Evolutionary conservation across 2,329 filamentous ascomycete genomes (phyloP).

Genomic region (Domatiomyces catenatus): DNA sequence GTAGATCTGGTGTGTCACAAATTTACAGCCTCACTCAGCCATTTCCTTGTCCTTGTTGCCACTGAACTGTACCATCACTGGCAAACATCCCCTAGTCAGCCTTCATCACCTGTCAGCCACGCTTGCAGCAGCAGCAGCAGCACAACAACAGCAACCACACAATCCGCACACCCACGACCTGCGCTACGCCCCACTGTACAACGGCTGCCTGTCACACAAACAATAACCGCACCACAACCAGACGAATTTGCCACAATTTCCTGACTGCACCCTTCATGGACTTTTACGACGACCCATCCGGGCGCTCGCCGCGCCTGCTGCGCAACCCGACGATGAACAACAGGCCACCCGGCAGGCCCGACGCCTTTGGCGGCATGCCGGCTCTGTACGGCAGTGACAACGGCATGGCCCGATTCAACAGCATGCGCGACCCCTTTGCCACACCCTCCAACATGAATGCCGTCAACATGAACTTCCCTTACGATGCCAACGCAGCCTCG

Average conservation of each 20-base stretch:
- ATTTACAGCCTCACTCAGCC: neutral
- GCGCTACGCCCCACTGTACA: too few relatives aligned
- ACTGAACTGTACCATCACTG: too few relatives aligned
- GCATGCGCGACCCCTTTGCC: constrained; percentile 34
- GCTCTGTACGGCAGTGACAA: constrained; percentile 57
- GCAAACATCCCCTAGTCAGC: too few relatives aligned
- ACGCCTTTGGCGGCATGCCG: constrained; percentile 53
- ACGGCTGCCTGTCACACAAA: neutral
- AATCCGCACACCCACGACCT: too few relatives aligned
- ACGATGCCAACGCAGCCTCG: constrained; percentile 55
- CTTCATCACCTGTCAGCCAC: too few relatives aligned
- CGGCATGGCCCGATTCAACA: constrained; percentile 38
- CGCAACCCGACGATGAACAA: constrained; percentile 48
- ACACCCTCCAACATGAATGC: constrained; percentile 34
- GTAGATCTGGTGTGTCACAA: neutral
- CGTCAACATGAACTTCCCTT: constrained; percentile 42
- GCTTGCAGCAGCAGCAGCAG: too few relatives aligned
- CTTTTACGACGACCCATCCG: constrained; percentile 57
- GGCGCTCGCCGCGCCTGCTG: constrained; percentile 60
- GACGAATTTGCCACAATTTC: neutral
- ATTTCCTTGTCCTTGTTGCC: neutral
- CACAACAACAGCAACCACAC: too few relatives aligned
- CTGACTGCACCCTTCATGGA: constrained; percentile 33
- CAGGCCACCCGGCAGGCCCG: constrained; percentile 49
- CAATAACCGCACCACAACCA: neutral